A percentile compares a stretch with the other conserved stretches of the same genome.
Evolutionary conservation across 768 basidiomycete species (phyloP).

Genomic region (Lactarius trivialis): DNA sequence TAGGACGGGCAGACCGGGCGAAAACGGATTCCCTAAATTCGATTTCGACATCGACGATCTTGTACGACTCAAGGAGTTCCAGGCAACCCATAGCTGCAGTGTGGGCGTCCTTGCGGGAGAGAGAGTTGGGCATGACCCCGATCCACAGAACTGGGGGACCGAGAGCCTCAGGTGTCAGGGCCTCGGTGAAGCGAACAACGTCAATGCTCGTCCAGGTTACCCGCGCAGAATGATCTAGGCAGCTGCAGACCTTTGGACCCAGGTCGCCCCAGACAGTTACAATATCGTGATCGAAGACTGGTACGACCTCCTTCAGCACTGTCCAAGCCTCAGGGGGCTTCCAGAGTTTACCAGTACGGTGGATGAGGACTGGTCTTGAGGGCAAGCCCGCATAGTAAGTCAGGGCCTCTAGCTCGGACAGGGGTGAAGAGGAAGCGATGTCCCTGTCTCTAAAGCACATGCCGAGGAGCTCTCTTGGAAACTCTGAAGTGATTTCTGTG

Average conservation of each 20-base stretch:
- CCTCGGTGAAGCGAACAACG: slow-evolving; percentile 30
- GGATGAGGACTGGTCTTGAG: background rate
- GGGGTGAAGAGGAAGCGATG: too few relatives aligned
- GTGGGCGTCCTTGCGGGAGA: slow-evolving; percentile 25
- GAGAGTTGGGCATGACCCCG: slow-evolving; percentile 30
- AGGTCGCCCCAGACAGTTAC: slow-evolving; percentile 26
- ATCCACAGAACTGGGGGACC: slow-evolving; percentile 29
- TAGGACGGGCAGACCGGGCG: slow-evolving; percentile 23
- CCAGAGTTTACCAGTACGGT: background rate
- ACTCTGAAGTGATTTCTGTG: too few relatives aligned
- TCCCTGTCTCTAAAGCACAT: too few relatives aligned
- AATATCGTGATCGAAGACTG: slow-evolving; percentile 30
- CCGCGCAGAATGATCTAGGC: slow-evolving; percentile 27
- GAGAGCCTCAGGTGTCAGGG: too few relatives aligned
- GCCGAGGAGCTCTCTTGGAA: too few relatives aligned
- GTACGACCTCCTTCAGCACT: slow-evolving; percentile 24
- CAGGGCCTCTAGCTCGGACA: too few relatives aligned
- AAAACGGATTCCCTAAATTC: slow-evolving; percentile 31
- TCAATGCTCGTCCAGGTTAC: slow-evolving; percentile 32
- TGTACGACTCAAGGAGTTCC: slow-evolving; percentile 27
- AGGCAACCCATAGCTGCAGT: slow-evolving; percentile 26
- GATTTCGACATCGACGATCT: slow-evolving; percentile 32
- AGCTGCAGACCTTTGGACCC: slow-evolving; percentile 22
- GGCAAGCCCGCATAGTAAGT: slow-evolving; percentile 6
- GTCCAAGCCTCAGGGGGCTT: background rate